Percentiles rank a stretch among this genome's conserved stretches.
Evolutionary conservation across 2,329 filamentous ascomycete genomes (phyloP).

Genomic region (Penicillium griseofulvum): DNA sequence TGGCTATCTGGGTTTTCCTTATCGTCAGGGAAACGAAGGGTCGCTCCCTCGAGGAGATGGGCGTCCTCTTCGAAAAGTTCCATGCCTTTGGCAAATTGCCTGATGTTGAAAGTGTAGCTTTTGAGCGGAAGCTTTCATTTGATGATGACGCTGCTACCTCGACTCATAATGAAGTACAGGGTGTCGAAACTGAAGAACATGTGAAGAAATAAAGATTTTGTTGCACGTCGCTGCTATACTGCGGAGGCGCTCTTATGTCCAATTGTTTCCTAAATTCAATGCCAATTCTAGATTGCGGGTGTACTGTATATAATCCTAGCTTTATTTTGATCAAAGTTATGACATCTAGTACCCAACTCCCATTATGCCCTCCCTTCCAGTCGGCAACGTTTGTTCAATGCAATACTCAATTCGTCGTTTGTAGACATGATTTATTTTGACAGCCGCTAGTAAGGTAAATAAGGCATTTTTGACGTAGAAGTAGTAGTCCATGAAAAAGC

Average conservation of each 20-base stretch:
- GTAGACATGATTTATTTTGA: too few species aligned
- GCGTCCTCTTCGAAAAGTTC: not conserved
- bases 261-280: too few species aligned
- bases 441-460: slow-evolving; percentile 18
- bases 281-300: too few species aligned
- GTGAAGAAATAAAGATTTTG: not conserved
- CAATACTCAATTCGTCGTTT: too few species aligned
- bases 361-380: too few species aligned
- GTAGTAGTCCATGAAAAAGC: slow-evolving; percentile 13
- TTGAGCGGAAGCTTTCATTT: not conserved
- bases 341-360: too few species aligned
- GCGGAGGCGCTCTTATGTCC: too few species aligned
- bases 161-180: not conserved
- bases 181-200: not conserved
- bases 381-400: too few species aligned
- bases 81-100: not conserved
- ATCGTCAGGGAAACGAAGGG: not conserved
- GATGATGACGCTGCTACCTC: not conserved
- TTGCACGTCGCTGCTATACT: too few species aligned
- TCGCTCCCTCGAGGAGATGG: slow-evolving; percentile 1
- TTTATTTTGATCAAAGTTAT: too few species aligned
- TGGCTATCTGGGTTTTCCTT: not conserved
- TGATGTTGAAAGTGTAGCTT: not conserved
- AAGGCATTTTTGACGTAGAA: slow-evolving; percentile 1
- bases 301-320: too few species aligned